Evolutionary conservation across 345 rosid species (phyloP), one percentile per base, ranked within the genome.

Genomic region (Citrus maxima): DNA sequence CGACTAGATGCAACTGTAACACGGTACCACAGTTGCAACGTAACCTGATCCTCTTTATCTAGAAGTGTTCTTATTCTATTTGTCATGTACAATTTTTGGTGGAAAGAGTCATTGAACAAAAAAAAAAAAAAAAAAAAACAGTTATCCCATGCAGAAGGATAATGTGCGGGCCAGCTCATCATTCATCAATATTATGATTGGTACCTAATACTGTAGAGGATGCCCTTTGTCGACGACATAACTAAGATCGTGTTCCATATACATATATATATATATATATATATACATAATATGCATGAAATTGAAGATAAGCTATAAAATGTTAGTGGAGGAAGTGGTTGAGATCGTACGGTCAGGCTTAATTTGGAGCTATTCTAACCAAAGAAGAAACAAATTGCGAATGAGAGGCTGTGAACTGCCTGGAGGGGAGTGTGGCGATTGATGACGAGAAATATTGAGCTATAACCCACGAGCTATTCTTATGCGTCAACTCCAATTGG

Each of bases 321-420:
- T 54, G 58, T 1, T 1, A 18, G 58, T 54, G 58, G 22, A 18
- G 58, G 21, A 19, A 51, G 58, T 54, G 58, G 58, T 54, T 54
- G 60, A 9, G 70, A 75, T 28, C 38, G 58, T 49, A 19, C 61
- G 66, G 79, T 40, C 58, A 27, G 77, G 18, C 46, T 25, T 54
- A 18, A 5, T 54, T 37, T 16, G 12, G 67, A 59, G 67, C 25
- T 60, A 4, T 27, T 25, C 3, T 3, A 13, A 38, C 35, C 32
- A 8, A 54, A 68, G 63, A 63, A 64, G 34, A 16, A 56, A 73
- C 9, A 30, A 2, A 10, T 12, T 56, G 60, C 4, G 2, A 63
- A 30, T 51, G n/a, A 64, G 70, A 75, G 78, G 73, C 46, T 56
- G 73, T 65, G 58, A 56, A 58, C 21, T 72, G 37, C 27, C 12